These are phyloP conservation scores for Coprinopsis strossmayeri DNA, from an alignment of 768 basidiomycete species.

Conservation along the genomic window DNA sequence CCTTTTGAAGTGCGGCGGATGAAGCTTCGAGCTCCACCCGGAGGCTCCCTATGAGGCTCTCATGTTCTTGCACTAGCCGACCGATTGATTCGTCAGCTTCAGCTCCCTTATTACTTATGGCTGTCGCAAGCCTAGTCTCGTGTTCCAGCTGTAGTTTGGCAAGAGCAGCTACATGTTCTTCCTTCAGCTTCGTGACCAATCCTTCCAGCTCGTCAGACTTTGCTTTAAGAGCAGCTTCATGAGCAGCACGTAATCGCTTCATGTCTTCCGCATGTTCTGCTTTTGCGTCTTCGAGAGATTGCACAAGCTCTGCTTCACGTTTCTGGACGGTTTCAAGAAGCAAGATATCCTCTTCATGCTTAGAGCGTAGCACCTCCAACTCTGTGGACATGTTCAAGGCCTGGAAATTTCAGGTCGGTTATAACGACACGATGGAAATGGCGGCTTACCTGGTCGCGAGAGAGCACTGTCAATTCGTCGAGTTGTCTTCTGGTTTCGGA, in stretches of 20 bases:
- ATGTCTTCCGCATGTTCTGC: constrained; percentile 41
- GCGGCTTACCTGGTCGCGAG: constrained; percentile 70
- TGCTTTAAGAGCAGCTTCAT: constrained; percentile 33
- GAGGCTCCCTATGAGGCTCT: constrained; percentile 15
- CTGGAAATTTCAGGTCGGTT: constrained; percentile 26
- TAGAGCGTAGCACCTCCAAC: constrained; percentile 64
- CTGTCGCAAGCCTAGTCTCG: constrained; percentile 10
- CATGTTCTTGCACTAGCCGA: constrained; percentile 11
- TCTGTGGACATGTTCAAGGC: constrained; percentile 85
- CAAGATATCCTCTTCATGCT: constrained; percentile 46
- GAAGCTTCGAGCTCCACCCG: constrained; percentile 39
- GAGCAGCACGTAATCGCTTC: constrained; percentile 42
- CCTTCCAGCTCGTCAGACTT: constrained; percentile 38
- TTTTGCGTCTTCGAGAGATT: constrained; percentile 45
- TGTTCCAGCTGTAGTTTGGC: not conserved
- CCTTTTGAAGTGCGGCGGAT: constrained; percentile 35
- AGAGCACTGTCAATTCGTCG: constrained; percentile 74
- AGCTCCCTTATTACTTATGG: constrained; percentile 19
- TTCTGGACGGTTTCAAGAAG: constrained; percentile 49
- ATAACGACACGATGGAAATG: not conserved
- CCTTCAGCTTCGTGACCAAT: constrained; percentile 40
- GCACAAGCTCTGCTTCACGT: constrained; percentile 50
- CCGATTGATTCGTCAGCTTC: constrained; percentile 39
- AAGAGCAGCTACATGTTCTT: constrained; percentile 11
- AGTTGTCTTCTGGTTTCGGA: constrained; percentile 67